phyloP scores from a whole-genome alignment of 108 stramenopile genomes.

The Pseudonitzschia pungens region DNA sequence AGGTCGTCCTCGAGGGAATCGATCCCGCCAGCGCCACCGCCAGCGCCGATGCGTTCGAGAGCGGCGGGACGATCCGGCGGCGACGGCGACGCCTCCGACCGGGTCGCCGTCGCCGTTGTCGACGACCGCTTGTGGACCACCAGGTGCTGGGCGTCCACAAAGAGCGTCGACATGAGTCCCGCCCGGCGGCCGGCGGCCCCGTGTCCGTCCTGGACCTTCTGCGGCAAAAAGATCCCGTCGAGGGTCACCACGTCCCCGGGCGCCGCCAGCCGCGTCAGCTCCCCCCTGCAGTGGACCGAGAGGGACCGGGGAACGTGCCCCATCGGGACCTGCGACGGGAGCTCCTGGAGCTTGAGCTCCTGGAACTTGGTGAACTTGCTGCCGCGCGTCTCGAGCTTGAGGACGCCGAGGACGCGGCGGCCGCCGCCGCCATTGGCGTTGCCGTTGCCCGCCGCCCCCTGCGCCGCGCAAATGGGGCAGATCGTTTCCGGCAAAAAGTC shows the following conservation, averaged over 20 bases:
- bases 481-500: slow-evolving; percentile 79
- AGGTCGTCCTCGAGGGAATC: slow-evolving; percentile 63
- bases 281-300: slow-evolving; percentile 90
- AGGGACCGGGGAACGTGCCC: slow-evolving; percentile 95
- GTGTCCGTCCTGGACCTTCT: slow-evolving; percentile 56
- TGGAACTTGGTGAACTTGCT: slow-evolving; percentile 97
- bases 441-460: neutral
- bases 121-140: slow-evolving; percentile 89
- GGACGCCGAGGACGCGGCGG: slow-evolving; percentile 40
- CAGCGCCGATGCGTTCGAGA: too few species aligned
- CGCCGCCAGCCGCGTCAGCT: slow-evolving; percentile 80
- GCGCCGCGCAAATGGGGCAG: slow-evolving; percentile 74
- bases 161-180: slow-evolving; percentile 92
- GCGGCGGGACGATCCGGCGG: too few species aligned
- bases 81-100: slow-evolving; percentile 55
- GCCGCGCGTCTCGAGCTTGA: slow-evolving; percentile 92
- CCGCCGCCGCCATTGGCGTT: neutral
- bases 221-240: slow-evolving; percentile 91
- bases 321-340: slow-evolving; percentile 96
- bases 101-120: slow-evolving; percentile 52
- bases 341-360: slow-evolving; percentile 95
- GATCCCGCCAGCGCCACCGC: too few species aligned
- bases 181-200: slow-evolving; percentile 90
- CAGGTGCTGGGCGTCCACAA: slow-evolving; percentile 85
- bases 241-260: slow-evolving; percentile 98